Evolutionary conservation across 495 filamentous ascomycete genomes (phyloP).

Genomic region (Daldinia caldariorum): DNA sequence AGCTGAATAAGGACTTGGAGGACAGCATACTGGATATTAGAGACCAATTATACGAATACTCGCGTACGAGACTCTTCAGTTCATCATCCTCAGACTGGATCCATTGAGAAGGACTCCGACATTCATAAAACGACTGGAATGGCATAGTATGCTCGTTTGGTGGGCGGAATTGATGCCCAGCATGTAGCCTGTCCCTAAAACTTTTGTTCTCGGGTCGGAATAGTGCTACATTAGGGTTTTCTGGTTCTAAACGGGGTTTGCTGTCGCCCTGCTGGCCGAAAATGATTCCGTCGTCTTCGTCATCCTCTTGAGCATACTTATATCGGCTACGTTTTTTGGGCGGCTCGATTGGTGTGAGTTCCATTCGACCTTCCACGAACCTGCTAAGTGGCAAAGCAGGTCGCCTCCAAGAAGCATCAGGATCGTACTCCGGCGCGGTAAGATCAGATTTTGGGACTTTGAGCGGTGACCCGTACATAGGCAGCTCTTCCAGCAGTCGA

Average conservation of each 20-base stretch:
- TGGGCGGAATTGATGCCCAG: conserved; percentile 92
- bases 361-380: conserved; percentile 83
- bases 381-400: conserved; percentile 86
- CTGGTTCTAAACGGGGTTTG: conserved; percentile 65
- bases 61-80: conserved; percentile 81
- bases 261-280: conserved; percentile 57
- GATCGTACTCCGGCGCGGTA: conserved; percentile 64
- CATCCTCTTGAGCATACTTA: conserved; percentile 75
- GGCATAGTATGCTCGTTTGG: conserved; percentile 91
- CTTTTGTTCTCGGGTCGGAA: conserved; percentile 91
- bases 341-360: conserved; percentile 70
- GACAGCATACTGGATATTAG: conserved; percentile 83
- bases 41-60: conserved; percentile 97
- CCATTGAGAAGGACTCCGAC: conserved; percentile 87
- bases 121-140: conserved; percentile 86
- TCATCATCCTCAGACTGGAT: conserved; percentile 88
- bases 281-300: conserved; percentile 64
- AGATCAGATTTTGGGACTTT: conserved; percentile 64
- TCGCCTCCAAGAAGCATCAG: conserved; percentile 77
- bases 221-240: conserved; percentile 80
- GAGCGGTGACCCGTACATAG: conserved; percentile 75
- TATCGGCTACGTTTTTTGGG: conserved; percentile 81
- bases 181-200: conserved; percentile 88
- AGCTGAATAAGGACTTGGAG: conserved; percentile 76
- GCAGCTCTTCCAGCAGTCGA: conserved; percentile 85